A percentile compares a stretch with the other conserved stretches of the same genome.
These are phyloP conservation scores for Biscutella laevigata DNA, from an alignment of 441 rosid genomes.

Conservation along the genomic window DNA sequence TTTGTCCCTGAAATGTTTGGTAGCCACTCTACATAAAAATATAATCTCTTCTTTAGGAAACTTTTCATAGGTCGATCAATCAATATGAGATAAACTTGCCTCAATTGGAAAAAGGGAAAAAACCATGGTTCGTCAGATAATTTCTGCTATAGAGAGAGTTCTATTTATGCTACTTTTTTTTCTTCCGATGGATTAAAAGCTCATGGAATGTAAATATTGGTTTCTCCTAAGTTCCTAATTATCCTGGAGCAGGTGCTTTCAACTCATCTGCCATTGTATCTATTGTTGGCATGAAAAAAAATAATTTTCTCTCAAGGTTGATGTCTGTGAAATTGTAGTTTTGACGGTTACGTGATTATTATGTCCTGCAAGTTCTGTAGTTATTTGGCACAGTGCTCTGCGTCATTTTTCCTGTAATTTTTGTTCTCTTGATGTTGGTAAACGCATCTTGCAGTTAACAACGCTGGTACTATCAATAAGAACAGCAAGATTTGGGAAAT, in stretches of 20 bases:
- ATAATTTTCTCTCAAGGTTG: neutral
- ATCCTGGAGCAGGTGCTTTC: neutral
- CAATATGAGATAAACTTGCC: neutral
- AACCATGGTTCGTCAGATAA: neutral
- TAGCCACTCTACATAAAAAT: neutral
- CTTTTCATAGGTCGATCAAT: neutral
- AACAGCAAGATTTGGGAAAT: conserved; percentile 96
- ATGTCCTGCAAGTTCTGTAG: neutral
- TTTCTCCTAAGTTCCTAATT: neutral
- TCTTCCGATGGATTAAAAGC: neutral
- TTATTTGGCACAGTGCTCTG: neutral
- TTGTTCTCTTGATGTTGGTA: conserved; percentile 3
- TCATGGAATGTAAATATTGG: neutral
- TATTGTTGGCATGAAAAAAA: neutral
- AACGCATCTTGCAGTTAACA: conserved; percentile 50
- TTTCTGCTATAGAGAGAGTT: neutral
- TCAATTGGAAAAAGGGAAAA: neutral
- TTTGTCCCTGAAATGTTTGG: neutral
- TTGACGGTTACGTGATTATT: conserved; percentile 3
- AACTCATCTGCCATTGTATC: neutral
- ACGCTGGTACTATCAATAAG: conserved; percentile 83
- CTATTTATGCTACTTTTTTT: neutral
- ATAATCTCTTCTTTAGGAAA: neutral
- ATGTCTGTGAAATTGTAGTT: neutral
- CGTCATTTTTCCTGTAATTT: neutral